phyloP scores from a whole-genome alignment of 768 basidiomycete genomes.

The Suillus bovinus region DNA sequence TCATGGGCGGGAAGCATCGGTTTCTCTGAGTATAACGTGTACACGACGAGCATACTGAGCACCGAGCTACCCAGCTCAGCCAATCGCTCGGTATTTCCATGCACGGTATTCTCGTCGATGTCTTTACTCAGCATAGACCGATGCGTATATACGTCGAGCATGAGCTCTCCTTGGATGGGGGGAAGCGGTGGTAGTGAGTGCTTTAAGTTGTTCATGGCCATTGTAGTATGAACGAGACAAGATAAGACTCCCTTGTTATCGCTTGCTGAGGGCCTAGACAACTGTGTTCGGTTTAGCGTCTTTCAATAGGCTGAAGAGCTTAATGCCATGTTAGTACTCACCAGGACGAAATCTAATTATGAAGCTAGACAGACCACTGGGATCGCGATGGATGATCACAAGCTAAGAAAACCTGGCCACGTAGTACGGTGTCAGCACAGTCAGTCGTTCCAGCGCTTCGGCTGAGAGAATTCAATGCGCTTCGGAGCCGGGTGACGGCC shows the following conservation, averaged over 20 bases:
- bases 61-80: constrained; percentile 55
- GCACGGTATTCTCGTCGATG: constrained; percentile 34
- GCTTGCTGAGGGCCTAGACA: not conserved
- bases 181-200: constrained; percentile 48
- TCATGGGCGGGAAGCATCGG: constrained; percentile 44
- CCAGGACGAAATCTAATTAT: not conserved
- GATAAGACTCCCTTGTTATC: not conserved
- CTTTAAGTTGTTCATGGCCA: constrained; percentile 8
- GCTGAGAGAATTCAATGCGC: not conserved
- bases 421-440: not conserved
- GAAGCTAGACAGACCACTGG: not conserved
- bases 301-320: not conserved
- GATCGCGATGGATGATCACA: constrained; percentile 2
- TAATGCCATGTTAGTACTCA: not conserved
- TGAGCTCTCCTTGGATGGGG: constrained; percentile 53
- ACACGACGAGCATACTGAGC: constrained; percentile 52
- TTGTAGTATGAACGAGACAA: not conserved
- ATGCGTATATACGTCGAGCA: constrained; percentile 62
- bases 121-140: constrained; percentile 37
- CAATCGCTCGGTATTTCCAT: constrained; percentile 62
- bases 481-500: not conserved
- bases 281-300: not conserved
- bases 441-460: not conserved
- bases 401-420: not conserved
- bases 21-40: constrained; percentile 45